Evolutionary conservation across 2,329 filamentous ascomycete species (phyloP), one percentile per base, ranked within the genome.

Genomic region (Pseudogymnoascus sp.): DNA sequence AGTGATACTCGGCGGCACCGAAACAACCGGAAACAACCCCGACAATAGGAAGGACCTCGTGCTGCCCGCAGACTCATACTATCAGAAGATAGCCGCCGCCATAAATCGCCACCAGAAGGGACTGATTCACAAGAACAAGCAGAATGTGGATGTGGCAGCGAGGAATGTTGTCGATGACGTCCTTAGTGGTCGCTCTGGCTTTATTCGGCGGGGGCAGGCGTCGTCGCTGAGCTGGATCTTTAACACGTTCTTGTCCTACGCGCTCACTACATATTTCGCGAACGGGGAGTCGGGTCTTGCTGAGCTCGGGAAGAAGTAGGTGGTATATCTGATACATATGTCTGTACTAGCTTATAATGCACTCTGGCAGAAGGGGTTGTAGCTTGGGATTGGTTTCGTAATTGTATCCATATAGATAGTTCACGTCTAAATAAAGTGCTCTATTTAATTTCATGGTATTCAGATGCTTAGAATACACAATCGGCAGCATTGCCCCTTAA

Each of bases 21-120:
- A 64, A 4, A 67, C 66, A 13, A 17, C 23, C 9, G 23, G 23
- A 10, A 64, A 68, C 21, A 33, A 64, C 33, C 63, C 53, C 23
- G 10, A 44, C 15, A 59, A 66, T 15, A 37, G 50, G 15, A 23
- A 42, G 21, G 15, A 21, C 7, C 15, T n/a, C 7, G 38, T 42
- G 13, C 11, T 67, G 19, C 66, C 67, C 9, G 62, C 65, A 13
- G 50, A 62, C 11, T 68, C 67, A 17, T 46, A 67, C 19, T 67
- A 67, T 15, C 23, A 53, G 15, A 17, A 17, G 15, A 53, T 53
- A 29, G 46, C 23, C 7, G 23, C 23, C 5, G 31, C 11, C 7
- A 53, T 53, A 10, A 50, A 50, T 4, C 44, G 23, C 44, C 44
- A 50, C 13, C 7, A n/a, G 3, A 50, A 50, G 44, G 44, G 3